phyloP scores from a whole-genome alignment of 441 rosid genomes.

The Biscutella laevigata region DNA sequence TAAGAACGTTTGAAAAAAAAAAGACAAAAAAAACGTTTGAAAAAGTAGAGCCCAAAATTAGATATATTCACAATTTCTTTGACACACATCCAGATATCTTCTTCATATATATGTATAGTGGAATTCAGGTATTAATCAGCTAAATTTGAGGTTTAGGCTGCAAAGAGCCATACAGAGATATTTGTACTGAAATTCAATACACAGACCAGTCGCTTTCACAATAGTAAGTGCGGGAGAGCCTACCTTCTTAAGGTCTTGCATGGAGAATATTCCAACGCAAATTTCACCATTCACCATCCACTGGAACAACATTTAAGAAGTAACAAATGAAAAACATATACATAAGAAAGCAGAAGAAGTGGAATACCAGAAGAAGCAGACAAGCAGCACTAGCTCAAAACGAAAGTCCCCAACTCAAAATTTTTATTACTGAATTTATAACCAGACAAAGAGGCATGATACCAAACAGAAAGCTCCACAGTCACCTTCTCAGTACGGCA shows the following conservation, averaged over 20 bases:
- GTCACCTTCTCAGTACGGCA: slow-evolving; percentile 96
- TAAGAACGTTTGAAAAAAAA: not conserved
- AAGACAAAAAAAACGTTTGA: not conserved
- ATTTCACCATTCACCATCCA: slow-evolving; percentile 99
- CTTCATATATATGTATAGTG: not conserved
- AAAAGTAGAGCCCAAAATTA: not conserved
- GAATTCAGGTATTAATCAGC: not conserved
- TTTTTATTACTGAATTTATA: not conserved
- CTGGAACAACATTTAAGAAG: slow-evolving; percentile 40
- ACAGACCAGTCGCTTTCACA: not conserved
- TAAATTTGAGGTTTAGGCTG: slow-evolving; percentile 5
- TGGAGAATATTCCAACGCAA: slow-evolving; percentile 89
- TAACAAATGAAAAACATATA: slow-evolving; percentile 8
- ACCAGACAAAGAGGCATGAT: not conserved
- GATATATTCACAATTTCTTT: not conserved
- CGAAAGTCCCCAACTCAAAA: not conserved
- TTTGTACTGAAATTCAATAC: not conserved
- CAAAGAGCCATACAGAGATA: not conserved
- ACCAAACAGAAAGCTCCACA: not conserved
- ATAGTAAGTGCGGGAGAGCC: slow-evolving; percentile 6
- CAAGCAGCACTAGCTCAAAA: not conserved
- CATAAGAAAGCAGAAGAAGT: slow-evolving; percentile 8
- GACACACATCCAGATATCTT: not conserved
- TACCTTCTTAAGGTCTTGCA: slow-evolving; percentile 85
- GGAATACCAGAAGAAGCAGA: slow-evolving; percentile 1